Conservation (phyloP, 306 rosid species). For the Sindora glabra region DNA sequence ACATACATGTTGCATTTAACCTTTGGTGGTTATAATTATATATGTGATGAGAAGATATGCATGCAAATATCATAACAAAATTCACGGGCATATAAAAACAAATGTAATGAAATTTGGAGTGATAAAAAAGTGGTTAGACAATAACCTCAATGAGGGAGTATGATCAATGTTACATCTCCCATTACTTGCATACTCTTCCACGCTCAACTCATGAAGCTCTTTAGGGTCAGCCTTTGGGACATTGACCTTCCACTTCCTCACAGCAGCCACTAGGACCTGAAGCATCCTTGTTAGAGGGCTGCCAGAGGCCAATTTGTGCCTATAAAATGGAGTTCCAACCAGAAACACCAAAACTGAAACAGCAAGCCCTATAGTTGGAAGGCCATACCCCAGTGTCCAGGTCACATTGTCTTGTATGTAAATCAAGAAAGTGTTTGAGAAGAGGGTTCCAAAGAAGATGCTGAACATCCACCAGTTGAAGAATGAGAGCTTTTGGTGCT, state of each 20-base stretch:
- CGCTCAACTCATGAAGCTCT: constrained; percentile 55
- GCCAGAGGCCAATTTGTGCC: constrained; percentile 70
- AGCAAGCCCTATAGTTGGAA: constrained; percentile 70
- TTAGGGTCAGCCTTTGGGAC: constrained; percentile 55
- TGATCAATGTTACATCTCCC: constrained; percentile 39
- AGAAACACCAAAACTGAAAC: constrained; percentile 51
- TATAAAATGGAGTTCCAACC: constrained; percentile 51
- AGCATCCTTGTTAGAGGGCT: constrained; percentile 61
- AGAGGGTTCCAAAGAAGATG: constrained; percentile 66
- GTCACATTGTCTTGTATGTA: constrained; percentile 70
- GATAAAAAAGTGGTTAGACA: neutral
- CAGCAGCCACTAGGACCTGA: constrained; percentile 51
- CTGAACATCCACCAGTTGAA: constrained; percentile 90
- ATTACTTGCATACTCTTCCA: constrained; percentile 29
- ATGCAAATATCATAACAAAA: too few species aligned
- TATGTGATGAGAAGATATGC: too few species aligned
- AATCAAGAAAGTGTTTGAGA: constrained; percentile 61
- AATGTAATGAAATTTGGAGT: neutral
- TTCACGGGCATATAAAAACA: neutral
- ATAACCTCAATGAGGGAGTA: constrained; percentile 46
- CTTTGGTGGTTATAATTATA: too few species aligned
- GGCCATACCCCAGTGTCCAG: constrained; percentile 70
- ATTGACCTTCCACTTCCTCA: constrained; percentile 41
- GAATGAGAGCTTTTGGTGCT: constrained; percentile 54
- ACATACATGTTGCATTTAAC: too few species aligned